Evolutionary conservation across 768 basidiomycete genomes (phyloP).

Genomic region (Leccinum variicolor): DNA sequence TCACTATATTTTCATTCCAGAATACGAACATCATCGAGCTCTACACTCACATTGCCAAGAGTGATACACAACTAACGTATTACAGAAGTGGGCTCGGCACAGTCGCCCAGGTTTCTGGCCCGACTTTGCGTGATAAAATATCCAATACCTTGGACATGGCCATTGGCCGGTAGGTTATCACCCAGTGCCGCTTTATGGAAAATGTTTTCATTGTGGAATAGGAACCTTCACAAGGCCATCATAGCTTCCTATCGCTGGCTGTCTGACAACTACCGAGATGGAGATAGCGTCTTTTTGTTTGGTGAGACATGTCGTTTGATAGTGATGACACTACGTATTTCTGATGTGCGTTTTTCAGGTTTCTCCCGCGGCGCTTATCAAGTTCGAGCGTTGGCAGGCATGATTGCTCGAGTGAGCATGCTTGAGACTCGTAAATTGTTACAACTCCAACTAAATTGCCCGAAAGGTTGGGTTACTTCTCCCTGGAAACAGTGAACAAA

Average conservation of each 20-base stretch:
- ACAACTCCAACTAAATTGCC: neutral
- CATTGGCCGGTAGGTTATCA: conserved; percentile 34
- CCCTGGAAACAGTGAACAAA: conserved; percentile 38
- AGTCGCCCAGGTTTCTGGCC: conserved; percentile 23
- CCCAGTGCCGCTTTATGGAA: neutral
- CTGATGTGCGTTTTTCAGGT: conserved; percentile 26
- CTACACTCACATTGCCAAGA: conserved; percentile 34
- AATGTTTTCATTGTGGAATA: conserved; percentile 7
- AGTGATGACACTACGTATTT: neutral
- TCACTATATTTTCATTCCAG: conserved; percentile 6
- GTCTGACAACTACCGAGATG: conserved; percentile 35
- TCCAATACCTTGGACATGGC: conserved; percentile 30
- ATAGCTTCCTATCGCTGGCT: conserved; percentile 40
- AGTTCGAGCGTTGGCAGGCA: conserved; percentile 40
- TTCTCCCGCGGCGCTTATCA: conserved; percentile 51
- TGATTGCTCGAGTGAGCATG: conserved; percentile 38
- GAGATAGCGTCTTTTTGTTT: conserved; percentile 41
- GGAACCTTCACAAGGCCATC: conserved; percentile 36
- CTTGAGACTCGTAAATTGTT: neutral
- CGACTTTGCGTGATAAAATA: conserved; percentile 19
- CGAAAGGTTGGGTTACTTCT: conserved; percentile 39
- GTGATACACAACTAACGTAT: conserved; percentile 34
- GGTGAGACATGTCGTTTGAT: conserved; percentile 20
- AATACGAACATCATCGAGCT: conserved; percentile 42
- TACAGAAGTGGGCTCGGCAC: conserved; percentile 42